phyloP scores from a whole-genome alignment of 2,329 filamentous ascomycete species.

The Fusarium phyllophilum region DNA sequence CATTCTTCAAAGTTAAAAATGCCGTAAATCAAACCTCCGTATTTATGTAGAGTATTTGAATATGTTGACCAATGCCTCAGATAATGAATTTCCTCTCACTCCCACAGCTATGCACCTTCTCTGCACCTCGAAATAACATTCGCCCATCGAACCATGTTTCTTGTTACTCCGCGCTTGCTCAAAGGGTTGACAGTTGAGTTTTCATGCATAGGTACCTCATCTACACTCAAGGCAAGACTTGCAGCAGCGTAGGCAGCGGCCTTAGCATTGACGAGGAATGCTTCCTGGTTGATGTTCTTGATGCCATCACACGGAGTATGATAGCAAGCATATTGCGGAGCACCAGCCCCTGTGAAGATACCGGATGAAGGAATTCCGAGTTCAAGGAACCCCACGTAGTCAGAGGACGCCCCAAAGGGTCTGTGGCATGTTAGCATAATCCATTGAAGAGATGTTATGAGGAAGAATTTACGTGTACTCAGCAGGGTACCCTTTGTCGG shows the following conservation, averaged over 20 bases:
- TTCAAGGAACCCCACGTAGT: constrained; percentile 53
- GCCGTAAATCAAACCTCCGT: neutral
- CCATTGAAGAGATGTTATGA: too few relatives aligned
- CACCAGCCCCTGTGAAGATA: constrained; percentile 53
- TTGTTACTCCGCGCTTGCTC: constrained; percentile 8
- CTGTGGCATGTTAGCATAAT: constrained; percentile 15
- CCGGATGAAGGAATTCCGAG: constrained; percentile 52
- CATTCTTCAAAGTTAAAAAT: neutral
- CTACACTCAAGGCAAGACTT: constrained; percentile 47
- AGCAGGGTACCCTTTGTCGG: constrained; percentile 45
- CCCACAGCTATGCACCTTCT: constrained; percentile 22
- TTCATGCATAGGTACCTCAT: constrained; percentile 42
- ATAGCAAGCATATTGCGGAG: constrained; percentile 49
- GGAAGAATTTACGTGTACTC: constrained; percentile 5
- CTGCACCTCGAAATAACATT: constrained; percentile 17
- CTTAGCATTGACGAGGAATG: constrained; percentile 49
- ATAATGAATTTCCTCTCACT: constrained; percentile 3
- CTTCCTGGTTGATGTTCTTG: constrained; percentile 52
- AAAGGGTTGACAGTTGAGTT: constrained; percentile 4
- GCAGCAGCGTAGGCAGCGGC: constrained; percentile 61
- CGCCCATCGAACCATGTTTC: constrained; percentile 16
- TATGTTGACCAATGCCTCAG: neutral
- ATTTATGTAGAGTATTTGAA: too few relatives aligned
- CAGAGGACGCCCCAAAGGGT: constrained; percentile 50
- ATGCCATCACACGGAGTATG: constrained; percentile 53